These are phyloP conservation scores for Trypanosoma lewisi DNA, from an alignment of 208 protist genomes.

Conservation along the genomic window DNA sequence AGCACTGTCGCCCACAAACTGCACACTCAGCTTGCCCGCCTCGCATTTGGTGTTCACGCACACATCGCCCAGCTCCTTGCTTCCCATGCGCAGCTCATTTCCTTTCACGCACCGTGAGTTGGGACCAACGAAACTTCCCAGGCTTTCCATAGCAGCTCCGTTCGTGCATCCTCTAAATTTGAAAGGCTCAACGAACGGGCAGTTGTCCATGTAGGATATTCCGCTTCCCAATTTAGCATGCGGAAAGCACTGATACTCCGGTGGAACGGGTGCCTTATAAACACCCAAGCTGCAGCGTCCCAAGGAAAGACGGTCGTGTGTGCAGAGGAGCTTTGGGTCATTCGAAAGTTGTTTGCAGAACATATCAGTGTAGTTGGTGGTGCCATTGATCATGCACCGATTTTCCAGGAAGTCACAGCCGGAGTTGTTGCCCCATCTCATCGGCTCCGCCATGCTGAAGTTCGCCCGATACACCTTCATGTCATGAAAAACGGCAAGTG, in stretches of 20 bases:
- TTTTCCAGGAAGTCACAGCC: too few relatives aligned
- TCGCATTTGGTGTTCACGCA: slow-evolving; percentile 25
- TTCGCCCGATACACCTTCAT: slow-evolving; percentile 18
- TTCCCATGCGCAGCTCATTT: slow-evolving; percentile 18
- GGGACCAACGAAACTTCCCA: slow-evolving; percentile 20
- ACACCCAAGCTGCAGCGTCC: slow-evolving; percentile 27
- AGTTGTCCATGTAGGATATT: slow-evolving; percentile 38
- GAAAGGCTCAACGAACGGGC: slow-evolving; percentile 28
- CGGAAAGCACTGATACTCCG: slow-evolving; percentile 42
- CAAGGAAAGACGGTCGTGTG: slow-evolving; percentile 19
- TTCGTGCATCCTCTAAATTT: slow-evolving; percentile 17
- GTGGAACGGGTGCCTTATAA: slow-evolving; percentile 2
- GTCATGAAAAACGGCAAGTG: slow-evolving; percentile 15
- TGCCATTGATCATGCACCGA: too few relatives aligned
- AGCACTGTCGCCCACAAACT: slow-evolving; percentile 3
- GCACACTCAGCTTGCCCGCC: slow-evolving; percentile 3
- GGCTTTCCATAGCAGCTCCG: slow-evolving; percentile 7
- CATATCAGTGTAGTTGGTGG: too few relatives aligned
- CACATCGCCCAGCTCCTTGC: slow-evolving; percentile 8
- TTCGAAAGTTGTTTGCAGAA: slow-evolving; percentile 22
- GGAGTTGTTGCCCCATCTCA: too few relatives aligned
- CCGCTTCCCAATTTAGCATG: slow-evolving; percentile 20
- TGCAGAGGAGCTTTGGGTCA: slow-evolving; percentile 19
- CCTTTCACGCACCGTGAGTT: neutral
- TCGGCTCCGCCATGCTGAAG: slow-evolving; percentile 25